Evolutionary conservation across 2,329 filamentous ascomycete species (phyloP), one percentile per base, ranked within the genome.

Genomic region (Capronia americana): DNA sequence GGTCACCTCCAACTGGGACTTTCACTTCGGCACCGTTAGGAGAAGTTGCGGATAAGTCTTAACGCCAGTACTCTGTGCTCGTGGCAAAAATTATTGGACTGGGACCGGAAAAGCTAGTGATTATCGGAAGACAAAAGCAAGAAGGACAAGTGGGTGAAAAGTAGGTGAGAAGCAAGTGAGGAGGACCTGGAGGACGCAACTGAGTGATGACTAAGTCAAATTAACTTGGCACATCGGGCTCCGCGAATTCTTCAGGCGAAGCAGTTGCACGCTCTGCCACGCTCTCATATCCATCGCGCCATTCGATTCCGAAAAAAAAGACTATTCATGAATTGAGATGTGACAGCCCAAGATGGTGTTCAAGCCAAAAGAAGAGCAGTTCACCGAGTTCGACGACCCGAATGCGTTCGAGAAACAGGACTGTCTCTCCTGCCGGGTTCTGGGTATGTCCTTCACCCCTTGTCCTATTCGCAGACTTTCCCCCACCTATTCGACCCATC

Each of bases 391-490:
- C 59, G 59, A 62, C 7, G 30, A 62, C n/a, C 59, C 59, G 4
- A 56, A 54, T 2, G 41, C 59, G 5, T 56, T 62, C 41, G 51
- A 62, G 24, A 74, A 70, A 62, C 76, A 91, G 69, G 85, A 94
- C 78, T 94, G 91, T 77, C 80, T 87, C 48, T 82, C 89, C 44
- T 94, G 91, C 80, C 86, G 86, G 73, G 77, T 92, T 34, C 83
- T 92, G 59, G 91, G 91, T 92, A 80, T 74, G 84, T 81, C 8
- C 48, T 51, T 51, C 20, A n/a, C 30, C 32, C 32, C 14, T 11
- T 34, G 32, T 11, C 32, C 32, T 12, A 12, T 11, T 34, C 8
- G 4, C 24, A 24, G 4, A 17, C 11, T 2, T 34, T 32, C 7
- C 11, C 5, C 26, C 4, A 17, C 46, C 41, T 20, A 23, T 51